Evolutionary conservation across 2,329 filamentous ascomycete genomes (phyloP), one percentile per base, ranked within the genome.

Genomic region (Monilinia fructicola): DNA sequence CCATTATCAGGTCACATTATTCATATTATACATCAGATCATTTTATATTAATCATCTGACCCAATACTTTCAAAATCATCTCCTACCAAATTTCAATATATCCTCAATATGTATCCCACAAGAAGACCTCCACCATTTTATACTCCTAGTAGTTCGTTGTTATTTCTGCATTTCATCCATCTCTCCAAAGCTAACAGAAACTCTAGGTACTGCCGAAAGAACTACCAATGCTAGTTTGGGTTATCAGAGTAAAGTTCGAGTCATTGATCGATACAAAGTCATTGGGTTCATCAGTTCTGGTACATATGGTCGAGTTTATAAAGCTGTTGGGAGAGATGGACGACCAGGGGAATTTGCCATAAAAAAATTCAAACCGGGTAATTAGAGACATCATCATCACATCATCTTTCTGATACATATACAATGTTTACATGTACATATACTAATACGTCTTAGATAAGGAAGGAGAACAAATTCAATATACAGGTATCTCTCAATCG

Each of bases 271-370:
- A 72, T 99, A 98, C 80, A 93, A 95, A 74, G 95, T 99, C 74
- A 90, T 99, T 66, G 95, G 95, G 54, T 99, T 99, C 82, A 99
- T 99, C 74, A 97, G 92, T 77, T 97, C 92, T 73, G 95, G 95
- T 56, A 99, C 95, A 21, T 99, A 99, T 85, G 95, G 95, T 46
- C 90, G 95, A 42, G 95, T 99, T 10, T 99, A 98, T 85, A 99
- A 99, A 77, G 95, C 95, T 23, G 83, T 92, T 54, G 88, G 91
- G 73, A 88, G 89, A 71, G 85, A 90, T 80, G 86, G 88, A 73
- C 82, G 88, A 77, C 80, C 87, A 62, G 91, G 91, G 70, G 92
- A 97, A 75, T 97, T 97, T 76, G 95, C 95, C 73, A 99, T 99
- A 82, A 99, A 99, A 78, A 99, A 99, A 86, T 97, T 77, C 70